Evolutionary conservation across 768 basidiomycete genomes (phyloP).

Genomic region (Leccinum olivaceopallidum): DNA sequence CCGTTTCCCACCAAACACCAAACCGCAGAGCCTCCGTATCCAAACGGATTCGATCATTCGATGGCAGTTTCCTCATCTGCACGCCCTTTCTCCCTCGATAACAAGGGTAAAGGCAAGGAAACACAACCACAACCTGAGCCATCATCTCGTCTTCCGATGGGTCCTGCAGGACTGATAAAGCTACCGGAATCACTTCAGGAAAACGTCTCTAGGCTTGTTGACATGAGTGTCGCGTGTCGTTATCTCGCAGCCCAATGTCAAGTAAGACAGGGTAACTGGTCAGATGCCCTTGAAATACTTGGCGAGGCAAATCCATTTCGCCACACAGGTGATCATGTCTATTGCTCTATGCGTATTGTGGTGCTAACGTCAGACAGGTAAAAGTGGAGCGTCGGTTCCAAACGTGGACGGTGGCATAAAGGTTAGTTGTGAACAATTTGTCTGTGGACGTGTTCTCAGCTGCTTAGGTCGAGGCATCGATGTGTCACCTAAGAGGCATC

Average conservation of each 20-base stretch:
- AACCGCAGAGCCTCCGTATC: conserved; percentile 34
- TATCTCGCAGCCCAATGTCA: conserved; percentile 97
- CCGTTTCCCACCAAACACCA: conserved; percentile 66
- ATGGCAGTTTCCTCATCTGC: conserved; percentile 35
- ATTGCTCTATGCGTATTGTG: not conserved
- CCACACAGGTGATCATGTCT: conserved; percentile 51
- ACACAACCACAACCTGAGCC: conserved; percentile 37
- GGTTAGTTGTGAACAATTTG: conserved; percentile 41
- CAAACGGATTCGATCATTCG: conserved; percentile 24
- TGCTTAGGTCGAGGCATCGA: conserved; percentile 91
- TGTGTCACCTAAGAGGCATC: conserved; percentile 92
- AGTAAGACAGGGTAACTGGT: conserved; percentile 89
- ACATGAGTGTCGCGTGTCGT: conserved; percentile 93
- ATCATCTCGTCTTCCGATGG: conserved; percentile 65
- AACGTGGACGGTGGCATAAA: conserved; percentile 95
- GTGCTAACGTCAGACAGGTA: conserved; percentile 38
- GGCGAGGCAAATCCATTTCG: conserved; percentile 92
- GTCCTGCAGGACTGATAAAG: conserved; percentile 70
- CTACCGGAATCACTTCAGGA: conserved; percentile 64
- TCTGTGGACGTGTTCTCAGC: conserved; percentile 1
- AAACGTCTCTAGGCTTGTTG: conserved; percentile 75
- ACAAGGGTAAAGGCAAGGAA: conserved; percentile 69
- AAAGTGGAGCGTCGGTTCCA: conserved; percentile 69
- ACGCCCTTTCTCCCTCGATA: conserved; percentile 39
- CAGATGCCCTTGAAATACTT: conserved; percentile 88